A percentile compares a stretch with the other conserved stretches of the same genome.
phyloP scores from a whole-genome alignment of 495 filamentous ascomycete genomes.

The Xylaria telfairii region DNA sequence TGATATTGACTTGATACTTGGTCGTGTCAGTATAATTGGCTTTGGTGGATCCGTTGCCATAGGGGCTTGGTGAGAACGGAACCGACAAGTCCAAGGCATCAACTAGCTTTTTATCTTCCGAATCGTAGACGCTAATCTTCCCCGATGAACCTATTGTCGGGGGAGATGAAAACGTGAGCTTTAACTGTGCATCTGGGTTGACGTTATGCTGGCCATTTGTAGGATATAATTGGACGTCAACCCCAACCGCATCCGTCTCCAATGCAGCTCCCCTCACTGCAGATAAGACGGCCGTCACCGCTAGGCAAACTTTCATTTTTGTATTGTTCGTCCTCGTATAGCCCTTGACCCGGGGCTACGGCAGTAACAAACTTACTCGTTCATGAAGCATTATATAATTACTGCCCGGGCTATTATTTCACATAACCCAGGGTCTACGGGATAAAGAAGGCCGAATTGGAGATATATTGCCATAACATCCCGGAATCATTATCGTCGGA shows the following conservation, averaged over 20 bases:
- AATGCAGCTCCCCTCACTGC: not conserved
- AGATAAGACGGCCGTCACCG: not conserved
- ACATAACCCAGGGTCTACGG: not conserved
- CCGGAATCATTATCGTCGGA: not conserved
- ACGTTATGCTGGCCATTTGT: slow-evolving; percentile 23
- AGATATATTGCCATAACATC: not conserved
- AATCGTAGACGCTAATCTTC: slow-evolving; percentile 25
- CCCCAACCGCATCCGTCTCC: not conserved
- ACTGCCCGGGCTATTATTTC: not conserved
- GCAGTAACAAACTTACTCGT: not conserved
- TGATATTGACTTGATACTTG: slow-evolving; percentile 32
- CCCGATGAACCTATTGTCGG: slow-evolving; percentile 21
- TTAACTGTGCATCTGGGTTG: slow-evolving; percentile 28
- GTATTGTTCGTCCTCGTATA: not conserved
- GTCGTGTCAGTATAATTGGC: slow-evolving; percentile 30
- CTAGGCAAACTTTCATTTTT: not conserved
- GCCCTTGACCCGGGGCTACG: not conserved
- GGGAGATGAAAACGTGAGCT: slow-evolving; percentile 26
- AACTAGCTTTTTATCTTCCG: slow-evolving; percentile 15
- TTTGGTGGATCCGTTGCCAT: slow-evolving; percentile 31
- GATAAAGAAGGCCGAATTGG: slow-evolving; percentile 20
- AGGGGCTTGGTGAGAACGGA: slow-evolving; percentile 31
- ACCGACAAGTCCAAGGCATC: slow-evolving; percentile 28
- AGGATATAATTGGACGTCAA: slow-evolving; percentile 14
- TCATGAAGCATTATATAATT: slow-evolving; percentile 8